Evolutionary conservation across 2,329 filamentous ascomycete genomes (phyloP), one percentile per base, ranked within the genome.

Genomic region (Xylariaceae sp.): DNA sequence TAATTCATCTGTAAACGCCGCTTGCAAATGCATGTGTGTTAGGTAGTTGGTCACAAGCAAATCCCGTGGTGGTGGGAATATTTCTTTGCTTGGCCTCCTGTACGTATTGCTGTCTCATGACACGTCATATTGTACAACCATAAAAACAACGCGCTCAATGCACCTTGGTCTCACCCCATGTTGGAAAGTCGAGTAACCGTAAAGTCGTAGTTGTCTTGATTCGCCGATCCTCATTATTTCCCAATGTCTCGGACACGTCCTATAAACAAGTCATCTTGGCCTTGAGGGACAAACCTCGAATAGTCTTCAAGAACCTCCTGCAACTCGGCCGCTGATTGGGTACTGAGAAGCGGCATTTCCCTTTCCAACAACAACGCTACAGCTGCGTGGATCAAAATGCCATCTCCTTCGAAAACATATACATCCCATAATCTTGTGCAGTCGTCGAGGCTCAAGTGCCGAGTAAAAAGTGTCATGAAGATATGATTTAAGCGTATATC

Each of bases 361-460:
- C 76, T 76, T 26, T 78, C 75, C 4, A 83, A 65, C 17, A 95
- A 72, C 16, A 90, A 77, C 0, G 88, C 91, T 0, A 92, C 87
- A 0, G 85, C 88, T 1, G 89, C 89, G 0, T 90, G 79, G 6
- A 94, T 82, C 0, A 93, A 76, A 1, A 90, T 79, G 1, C 83
- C 79, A 62, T 96, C 91, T 23, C 90, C 90, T 69, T 96, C 91
- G 63, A 96, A 92, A 3, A 90, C 86, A 64, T 91, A 92, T 0
- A 94, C 85, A 62, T 96, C 91, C 89, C 90, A 94, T 11, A 95
- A 74, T 2, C 91, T 78, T 1, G 86, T 84, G 3, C 86, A 88
- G 64, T 89, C 83, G 66, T 93, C 90, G 14, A 92, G 79, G 6
- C 82, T 82, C 3, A 91, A 75, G 34, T 83, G 78, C 14, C 75